phyloP scores from a whole-genome alignment of 2,329 filamentous ascomycete species.

The Metarhizium robertsii region DNA sequence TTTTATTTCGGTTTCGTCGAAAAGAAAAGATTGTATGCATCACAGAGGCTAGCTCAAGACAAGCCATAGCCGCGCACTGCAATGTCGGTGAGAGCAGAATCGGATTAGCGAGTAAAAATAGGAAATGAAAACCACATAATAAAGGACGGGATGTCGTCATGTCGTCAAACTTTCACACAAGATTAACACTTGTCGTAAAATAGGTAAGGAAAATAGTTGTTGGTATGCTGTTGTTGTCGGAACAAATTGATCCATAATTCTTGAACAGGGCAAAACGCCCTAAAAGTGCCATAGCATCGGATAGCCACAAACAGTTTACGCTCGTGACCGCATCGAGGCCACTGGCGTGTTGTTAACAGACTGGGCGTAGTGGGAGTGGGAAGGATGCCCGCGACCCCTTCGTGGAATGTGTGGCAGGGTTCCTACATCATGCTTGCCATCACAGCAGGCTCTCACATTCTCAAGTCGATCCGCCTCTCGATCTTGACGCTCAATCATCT shows the following conservation, averaged over 20 bases:
- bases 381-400: constrained; percentile 31
- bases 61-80: neutral
- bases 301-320: constrained; percentile 11
- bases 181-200: neutral
- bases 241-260: neutral
- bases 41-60: neutral
- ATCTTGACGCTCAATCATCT: constrained; percentile 71
- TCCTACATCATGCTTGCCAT: constrained; percentile 80
- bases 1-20: neutral
- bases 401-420: constrained; percentile 41
- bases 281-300: neutral
- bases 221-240: neutral
- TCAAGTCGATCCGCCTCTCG: constrained; percentile 72
- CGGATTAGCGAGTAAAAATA: neutral
- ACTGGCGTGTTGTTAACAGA: constrained; percentile 25
- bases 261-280: neutral
- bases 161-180: constrained; percentile 2
- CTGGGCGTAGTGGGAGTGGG: constrained; percentile 26
- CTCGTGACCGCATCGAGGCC: constrained; percentile 26
- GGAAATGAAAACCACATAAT: neutral
- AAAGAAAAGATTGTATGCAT: neutral
- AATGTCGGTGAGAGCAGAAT: neutral
- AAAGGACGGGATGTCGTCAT: constrained; percentile 3
- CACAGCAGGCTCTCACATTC: constrained; percentile 94
- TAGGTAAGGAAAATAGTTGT: neutral